Conservation (phyloP, 306 rosid species). For the Corylus heterophylla region DNA sequence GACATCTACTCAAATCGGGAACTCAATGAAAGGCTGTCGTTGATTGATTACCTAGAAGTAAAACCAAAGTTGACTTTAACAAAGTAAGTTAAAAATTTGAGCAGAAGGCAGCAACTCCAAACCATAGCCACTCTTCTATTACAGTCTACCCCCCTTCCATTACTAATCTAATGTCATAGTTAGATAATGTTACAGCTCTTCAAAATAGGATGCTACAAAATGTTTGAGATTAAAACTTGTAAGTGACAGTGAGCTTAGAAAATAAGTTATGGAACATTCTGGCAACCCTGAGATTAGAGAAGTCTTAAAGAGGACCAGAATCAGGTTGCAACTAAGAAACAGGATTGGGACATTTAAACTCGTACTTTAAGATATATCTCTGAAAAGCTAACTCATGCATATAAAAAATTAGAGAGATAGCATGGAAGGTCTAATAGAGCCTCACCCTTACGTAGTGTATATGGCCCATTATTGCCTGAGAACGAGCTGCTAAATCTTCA, state of each 20-base stretch:
- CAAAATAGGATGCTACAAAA: background rate
- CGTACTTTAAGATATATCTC: background rate
- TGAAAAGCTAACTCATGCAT: background rate
- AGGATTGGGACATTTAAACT: background rate
- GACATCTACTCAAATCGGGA: background rate
- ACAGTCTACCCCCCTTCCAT: background rate
- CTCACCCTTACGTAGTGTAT: slow-evolving; percentile 70
- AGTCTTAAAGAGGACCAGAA: background rate
- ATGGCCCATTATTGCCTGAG: slow-evolving; percentile 64
- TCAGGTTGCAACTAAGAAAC: background rate
- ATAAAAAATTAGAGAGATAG: background rate
- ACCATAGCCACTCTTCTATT: background rate
- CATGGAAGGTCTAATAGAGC: slow-evolving; percentile 19
- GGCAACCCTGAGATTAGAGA: background rate
- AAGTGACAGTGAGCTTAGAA: background rate
- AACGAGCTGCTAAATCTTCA: slow-evolving; percentile 77
- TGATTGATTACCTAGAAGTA: background rate
- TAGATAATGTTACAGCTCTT: background rate
- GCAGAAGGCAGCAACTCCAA: background rate
- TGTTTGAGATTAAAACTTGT: background rate
- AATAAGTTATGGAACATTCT: background rate
- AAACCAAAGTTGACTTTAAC: background rate
- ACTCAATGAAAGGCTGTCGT: background rate
- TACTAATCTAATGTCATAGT: background rate
- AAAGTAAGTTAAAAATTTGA: background rate